Evolutionary conservation across 2,329 filamentous ascomycete genomes (phyloP), one percentile per base, ranked within the genome.

Genomic region (Fusarium avenaceum): DNA sequence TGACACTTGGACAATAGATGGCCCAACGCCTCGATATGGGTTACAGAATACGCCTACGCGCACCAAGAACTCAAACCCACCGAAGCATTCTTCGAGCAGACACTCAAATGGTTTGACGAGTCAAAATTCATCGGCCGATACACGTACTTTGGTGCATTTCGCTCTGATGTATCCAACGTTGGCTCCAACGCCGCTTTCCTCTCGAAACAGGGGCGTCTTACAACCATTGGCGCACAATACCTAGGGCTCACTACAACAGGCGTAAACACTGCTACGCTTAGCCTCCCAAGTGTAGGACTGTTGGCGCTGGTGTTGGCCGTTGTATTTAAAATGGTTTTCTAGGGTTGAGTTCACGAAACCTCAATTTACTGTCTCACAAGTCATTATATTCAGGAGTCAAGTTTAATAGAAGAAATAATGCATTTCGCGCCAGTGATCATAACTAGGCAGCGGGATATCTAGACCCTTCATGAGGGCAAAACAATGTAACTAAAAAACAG

Each of bases 211-310:
- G 92, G 92, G 42, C 74, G 87, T 63, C 80, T 96, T 65, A 94
- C 92, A 2, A 88, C 93, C 69, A 91, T 95, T 67, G 92, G 92
- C 1, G 85, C 86, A 4, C 91, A 90, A 89, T 96, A 95, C 76
- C 77, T 96, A n/a, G 88, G 92, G 2, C 78, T 81, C 9, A 71
- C 70, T 14, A 81, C 80, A 1, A 86, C 83, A 3, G 84, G 83
- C 2, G 70, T 76, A 7, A 65, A 71, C 6, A 77, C 72, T 51
- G 60, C 64, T 7, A 68, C 63, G 5, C 46, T 52, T 4, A 40
- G 38, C 13, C 44, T 63, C 2, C 51, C 60, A 0, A 59, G 46
- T 8, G 33, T 53, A 2, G 50, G 55, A 6, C 7, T 65, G 6
- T 11, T 70, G 26, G 58, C 53, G 6, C 13, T 66, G 9, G 47